Percentiles rank a stretch among this genome's conserved stretches.
phyloP scores from a whole-genome alignment of 305 asterid genomes.

The Vinca major region DNA sequence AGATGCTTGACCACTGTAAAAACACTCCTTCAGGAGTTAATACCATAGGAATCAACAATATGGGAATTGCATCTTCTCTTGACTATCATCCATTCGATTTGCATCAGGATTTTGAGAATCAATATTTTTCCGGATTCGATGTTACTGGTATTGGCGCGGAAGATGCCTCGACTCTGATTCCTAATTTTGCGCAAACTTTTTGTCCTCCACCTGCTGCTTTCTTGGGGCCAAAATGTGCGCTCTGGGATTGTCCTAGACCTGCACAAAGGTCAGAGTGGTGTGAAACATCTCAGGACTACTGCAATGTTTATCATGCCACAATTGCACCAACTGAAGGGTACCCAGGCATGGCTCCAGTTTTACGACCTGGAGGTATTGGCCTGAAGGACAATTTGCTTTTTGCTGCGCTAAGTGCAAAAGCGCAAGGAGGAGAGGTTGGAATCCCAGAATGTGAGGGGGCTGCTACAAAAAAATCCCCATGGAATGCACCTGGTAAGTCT shows the following conservation, averaged over 20 bases:
- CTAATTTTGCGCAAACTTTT: conserved; percentile 48
- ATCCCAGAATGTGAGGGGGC: conserved; percentile 98
- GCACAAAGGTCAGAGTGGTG: conserved; percentile 76
- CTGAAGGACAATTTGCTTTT: conserved; percentile 89
- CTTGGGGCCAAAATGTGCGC: conserved; percentile 96
- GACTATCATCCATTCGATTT: conserved; percentile 53
- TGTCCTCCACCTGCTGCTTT: conserved; percentile 93
- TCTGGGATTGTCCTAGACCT: conserved; percentile 98
- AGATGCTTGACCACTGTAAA: conserved; percentile 53
- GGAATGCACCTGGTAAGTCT: conserved; percentile 92
- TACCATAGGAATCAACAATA: conserved; percentile 38
- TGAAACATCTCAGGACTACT: conserved; percentile 71
- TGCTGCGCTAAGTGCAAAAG: conserved; percentile 82
- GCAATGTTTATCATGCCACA: conserved; percentile 65
- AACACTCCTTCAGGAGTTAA: conserved; percentile 37
- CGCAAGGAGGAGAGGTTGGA: conserved; percentile 85
- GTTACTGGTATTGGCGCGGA: conserved; percentile 48
- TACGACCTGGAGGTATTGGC: conserved; percentile 91
- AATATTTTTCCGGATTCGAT: conserved; percentile 47
- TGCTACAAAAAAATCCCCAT: conserved; percentile 95
- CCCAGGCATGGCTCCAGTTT: conserved; percentile 67
- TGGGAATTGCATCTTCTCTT: conserved; percentile 40
- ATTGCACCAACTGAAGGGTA: conserved; percentile 83
- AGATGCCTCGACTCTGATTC: conserved; percentile 40
- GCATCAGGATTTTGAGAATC: conserved; percentile 61